Evolutionary conservation across 225 moss, liverwort and hornwort genomes (phyloP), one percentile per base, ranked within the genome.

Genomic region (Anthoceros angustus): DNA sequence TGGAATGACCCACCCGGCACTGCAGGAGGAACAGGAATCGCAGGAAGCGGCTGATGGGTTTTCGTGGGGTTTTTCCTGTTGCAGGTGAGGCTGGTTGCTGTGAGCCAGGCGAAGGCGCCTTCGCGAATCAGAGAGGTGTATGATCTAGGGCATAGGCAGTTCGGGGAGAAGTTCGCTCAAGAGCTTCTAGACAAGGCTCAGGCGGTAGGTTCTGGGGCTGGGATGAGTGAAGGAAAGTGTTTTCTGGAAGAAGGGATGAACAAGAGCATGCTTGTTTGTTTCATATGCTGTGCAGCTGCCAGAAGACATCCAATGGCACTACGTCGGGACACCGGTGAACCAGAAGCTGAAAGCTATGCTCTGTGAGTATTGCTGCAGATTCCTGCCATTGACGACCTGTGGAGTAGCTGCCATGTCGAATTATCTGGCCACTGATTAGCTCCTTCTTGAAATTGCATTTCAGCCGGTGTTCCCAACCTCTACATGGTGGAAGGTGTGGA

Each of bases 401-500:
- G 32, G 2, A 32, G 6, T 9, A 39, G 23, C 67, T 66, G 15
- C 40, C 16, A 12, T 26, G 43, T 23, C 2, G 32, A 26, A 66
- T 32, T 4, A 32, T 43, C 26, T 24, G 9, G 32, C 32, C 32
- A 65, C 64, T 69, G 64, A 64, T 67, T 66, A 69, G 55, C 55
- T 71, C 64, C 62, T 49, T 23, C 39, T 63, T 63, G 64, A 42
- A 16, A 9, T 1, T 32, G 15, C 42, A 42, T 49, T 74, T 67
- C 86, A 92, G 87, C 72, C 41, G 86, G 84, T 60, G 93, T 90
- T 64, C 87, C 93, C 18, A 90, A 82, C 50, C 84, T 94, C 9
- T 94, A 79, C 77, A 86, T 94, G 86, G 90, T 94, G 71, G 90
- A 94, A 82, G 79, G 83, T 26, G 74, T 94, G 43, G 93, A 94